phyloP scores from a whole-genome alignment of 2,329 filamentous ascomycete species.

The Domatiomyces globalis region DNA sequence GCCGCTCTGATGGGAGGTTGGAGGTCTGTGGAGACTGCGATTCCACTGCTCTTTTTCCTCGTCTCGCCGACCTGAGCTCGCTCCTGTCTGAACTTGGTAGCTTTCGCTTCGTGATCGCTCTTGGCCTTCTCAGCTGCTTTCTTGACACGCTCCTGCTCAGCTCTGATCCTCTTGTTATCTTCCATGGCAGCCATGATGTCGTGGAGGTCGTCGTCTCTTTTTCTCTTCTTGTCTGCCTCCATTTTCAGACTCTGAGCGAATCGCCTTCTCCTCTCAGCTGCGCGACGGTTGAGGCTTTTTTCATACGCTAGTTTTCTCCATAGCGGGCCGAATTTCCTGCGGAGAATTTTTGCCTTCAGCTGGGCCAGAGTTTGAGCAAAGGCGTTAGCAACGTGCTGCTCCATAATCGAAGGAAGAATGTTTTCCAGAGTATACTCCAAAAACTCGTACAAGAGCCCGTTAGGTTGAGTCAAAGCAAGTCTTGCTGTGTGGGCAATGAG shows the following conservation, averaged over 20 bases:
- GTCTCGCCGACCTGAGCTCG: conserved; percentile 1
- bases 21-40: conserved; percentile 49
- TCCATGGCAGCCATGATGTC: conserved; percentile 12
- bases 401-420: conserved; percentile 7
- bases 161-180: conserved; percentile 11
- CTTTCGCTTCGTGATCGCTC: conserved; percentile 6
- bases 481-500: neutral
- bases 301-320: conserved; percentile 27
- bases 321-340: conserved; percentile 23
- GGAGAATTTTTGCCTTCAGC: conserved; percentile 22
- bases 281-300: conserved; percentile 23
- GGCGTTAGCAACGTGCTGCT: conserved; percentile 9
- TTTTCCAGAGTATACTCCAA: conserved; percentile 11
- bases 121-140: conserved; percentile 3
- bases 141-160: conserved; percentile 1
- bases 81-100: conserved; percentile 3
- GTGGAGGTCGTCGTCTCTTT: conserved; percentile 13
- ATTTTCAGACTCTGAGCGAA: conserved; percentile 17
- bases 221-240: conserved; percentile 12
- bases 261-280: conserved; percentile 24
- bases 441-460: conserved; percentile 13
- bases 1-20: conserved; percentile 69
- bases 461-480: conserved; percentile 8
- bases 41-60: conserved; percentile 14
- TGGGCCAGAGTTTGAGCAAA: conserved; percentile 7